phyloP scores from a whole-genome alignment of 768 basidiomycete species.

The Boletus subcaerulescens region DNA sequence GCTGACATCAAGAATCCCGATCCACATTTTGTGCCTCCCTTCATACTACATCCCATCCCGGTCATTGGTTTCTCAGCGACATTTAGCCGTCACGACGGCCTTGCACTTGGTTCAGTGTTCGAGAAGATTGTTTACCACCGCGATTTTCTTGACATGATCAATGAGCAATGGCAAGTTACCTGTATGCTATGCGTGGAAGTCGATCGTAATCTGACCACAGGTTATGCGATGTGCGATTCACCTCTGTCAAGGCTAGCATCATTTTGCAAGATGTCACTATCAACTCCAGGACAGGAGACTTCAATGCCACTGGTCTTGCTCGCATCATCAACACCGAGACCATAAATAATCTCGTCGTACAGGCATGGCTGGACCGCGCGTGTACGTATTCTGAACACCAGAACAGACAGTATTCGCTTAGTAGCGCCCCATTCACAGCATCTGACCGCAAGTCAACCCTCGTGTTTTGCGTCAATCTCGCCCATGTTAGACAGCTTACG shows the following conservation, averaged over 20 bases:
- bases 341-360: constrained; percentile 75
- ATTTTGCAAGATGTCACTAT: constrained; percentile 65
- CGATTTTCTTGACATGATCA: constrained; percentile 90
- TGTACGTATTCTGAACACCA: constrained; percentile 41
- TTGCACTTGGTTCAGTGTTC: constrained; percentile 86
- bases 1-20: constrained; percentile 57
- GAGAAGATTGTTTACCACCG: constrained; percentile 90
- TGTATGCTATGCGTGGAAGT: neutral
- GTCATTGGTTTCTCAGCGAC: constrained; percentile 95
- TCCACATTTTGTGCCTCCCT: constrained; percentile 35
- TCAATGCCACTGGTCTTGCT: constrained; percentile 73
- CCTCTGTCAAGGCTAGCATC: constrained; percentile 73
- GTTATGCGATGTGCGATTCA: constrained; percentile 87
- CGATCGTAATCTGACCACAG: constrained; percentile 32
- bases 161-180: constrained; percentile 71
- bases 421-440: constrained; percentile 21
- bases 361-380: constrained; percentile 84
- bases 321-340: constrained; percentile 77
- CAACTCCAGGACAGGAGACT: constrained; percentile 73
- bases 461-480: constrained; percentile 86
- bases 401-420: constrained; percentile 1
- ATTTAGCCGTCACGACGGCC: constrained; percentile 87
- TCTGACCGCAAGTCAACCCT: constrained; percentile 78
- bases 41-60: constrained; percentile 55
- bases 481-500: constrained; percentile 76